Evolutionary conservation across 1,139 yeast genomes (phyloP).

Genomic region (Candida freyschussii): DNA sequence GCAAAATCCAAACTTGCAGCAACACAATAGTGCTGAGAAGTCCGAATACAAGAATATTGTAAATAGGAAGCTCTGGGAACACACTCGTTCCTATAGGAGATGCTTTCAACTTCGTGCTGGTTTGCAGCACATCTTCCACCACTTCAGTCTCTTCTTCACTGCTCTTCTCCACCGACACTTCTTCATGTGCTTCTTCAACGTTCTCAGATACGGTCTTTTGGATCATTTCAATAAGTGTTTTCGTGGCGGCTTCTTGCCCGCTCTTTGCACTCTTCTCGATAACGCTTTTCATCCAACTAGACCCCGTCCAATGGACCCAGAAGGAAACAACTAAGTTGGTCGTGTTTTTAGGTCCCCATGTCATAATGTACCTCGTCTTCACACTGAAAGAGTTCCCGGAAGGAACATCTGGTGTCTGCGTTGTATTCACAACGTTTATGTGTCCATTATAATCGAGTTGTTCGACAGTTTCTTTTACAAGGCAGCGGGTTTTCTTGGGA

Average conservation of each 20-base stretch:
- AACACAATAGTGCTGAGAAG: constrained; percentile 10
- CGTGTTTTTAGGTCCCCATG: constrained; percentile 70
- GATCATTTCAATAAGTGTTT: constrained; percentile 20
- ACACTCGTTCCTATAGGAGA: no score
- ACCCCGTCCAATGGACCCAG: constrained; percentile 83
- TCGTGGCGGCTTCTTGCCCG: constrained; percentile 70
- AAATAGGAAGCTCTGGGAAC: constrained; percentile 2
- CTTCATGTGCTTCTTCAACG: constrained; percentile 8
- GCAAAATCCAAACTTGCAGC: constrained; percentile 14
- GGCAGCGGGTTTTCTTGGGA: constrained; percentile 87
- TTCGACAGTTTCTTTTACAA: constrained; percentile 63
- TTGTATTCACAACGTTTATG: constrained; percentile 59
- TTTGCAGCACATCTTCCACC: constrained; percentile 1
- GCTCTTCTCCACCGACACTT: constrained; percentile 2
- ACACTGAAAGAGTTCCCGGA: constrained; percentile 80
- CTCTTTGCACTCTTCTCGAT: constrained; percentile 86
- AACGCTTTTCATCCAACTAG: constrained; percentile 88
- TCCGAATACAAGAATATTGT: constrained; percentile 11
- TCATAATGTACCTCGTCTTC: constrained; percentile 60
- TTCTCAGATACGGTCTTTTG: constrained; percentile 12
- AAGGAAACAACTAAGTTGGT: constrained; percentile 61
- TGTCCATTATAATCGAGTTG: constrained; percentile 53
- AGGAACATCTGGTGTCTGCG: constrained; percentile 92
- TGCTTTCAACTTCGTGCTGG: background rate
- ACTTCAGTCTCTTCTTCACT: constrained; percentile 1